Conservation (phyloP, 1,284 basidiomycete genomes). For the Papiliotrema nemorosa region DNA sequence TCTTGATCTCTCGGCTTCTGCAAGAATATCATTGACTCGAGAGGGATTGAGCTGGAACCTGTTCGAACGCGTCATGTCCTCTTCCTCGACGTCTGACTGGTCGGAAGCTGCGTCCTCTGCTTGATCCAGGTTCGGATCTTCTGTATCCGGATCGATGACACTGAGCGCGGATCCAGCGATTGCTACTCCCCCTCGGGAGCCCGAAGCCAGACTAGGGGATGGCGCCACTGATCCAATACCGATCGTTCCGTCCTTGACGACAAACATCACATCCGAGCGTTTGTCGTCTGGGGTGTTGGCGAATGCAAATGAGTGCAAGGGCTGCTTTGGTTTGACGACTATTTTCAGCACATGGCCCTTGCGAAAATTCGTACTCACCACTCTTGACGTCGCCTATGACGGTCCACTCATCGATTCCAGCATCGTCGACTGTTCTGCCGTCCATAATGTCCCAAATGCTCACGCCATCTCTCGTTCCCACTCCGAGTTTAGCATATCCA, state of each 20-base stretch:
- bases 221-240: constrained; percentile 32
- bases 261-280: constrained; percentile 34
- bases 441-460: constrained; percentile 39
- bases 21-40: constrained; percentile 27
- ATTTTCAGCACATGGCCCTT: constrained; percentile 5
- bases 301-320: constrained; percentile 40
- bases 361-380: constrained; percentile 19
- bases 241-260: constrained; percentile 42
- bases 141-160: constrained; percentile 6
- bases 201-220: constrained; percentile 28
- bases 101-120: constrained; percentile 12
- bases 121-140: background rate
- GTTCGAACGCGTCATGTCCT: constrained; percentile 22
- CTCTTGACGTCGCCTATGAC: constrained; percentile 33
- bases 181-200: constrained; percentile 27
- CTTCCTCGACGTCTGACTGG: constrained; percentile 7
- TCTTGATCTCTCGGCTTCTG: constrained; percentile 15
- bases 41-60: constrained; percentile 42
- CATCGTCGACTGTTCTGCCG: constrained; percentile 17
- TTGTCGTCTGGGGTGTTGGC: constrained; percentile 12
- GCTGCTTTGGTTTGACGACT: constrained; percentile 40
- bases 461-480: constrained; percentile 44
- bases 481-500: constrained; percentile 24
- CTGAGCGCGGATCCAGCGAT: constrained; percentile 12
- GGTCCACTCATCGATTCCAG: constrained; percentile 29